A percentile compares a stretch with the other conserved stretches of the same genome.
These are phyloP conservation scores for Borovskyia barvae DNA, from an alignment of 208 protist species.

Conservation along the genomic window DNA sequence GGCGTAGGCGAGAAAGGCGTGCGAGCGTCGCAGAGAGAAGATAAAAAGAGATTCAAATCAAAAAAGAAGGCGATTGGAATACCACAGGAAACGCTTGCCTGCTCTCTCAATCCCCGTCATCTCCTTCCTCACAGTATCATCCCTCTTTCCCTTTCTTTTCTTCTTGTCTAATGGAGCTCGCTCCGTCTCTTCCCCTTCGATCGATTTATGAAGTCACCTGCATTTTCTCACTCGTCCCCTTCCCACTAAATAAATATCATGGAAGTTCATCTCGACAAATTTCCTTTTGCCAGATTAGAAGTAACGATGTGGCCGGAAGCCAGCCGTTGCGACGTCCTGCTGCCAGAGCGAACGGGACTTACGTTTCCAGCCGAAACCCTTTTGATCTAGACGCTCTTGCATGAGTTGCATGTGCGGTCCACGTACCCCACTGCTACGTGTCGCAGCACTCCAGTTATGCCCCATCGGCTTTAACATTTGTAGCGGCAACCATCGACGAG, in stretches of 20 bases:
- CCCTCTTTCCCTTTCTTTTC: background rate
- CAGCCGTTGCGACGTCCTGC: conserved; percentile 77
- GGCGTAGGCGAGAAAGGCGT: too few relatives aligned
- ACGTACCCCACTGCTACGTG: conserved; percentile 61
- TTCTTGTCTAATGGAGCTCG: too few relatives aligned
- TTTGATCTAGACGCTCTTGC: conserved; percentile 82
- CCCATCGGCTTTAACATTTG: conserved; percentile 85
- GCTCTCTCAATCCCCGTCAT: too few relatives aligned
- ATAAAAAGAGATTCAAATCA: too few relatives aligned
- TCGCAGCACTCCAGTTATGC: conserved; percentile 46
- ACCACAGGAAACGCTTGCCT: too few relatives aligned
- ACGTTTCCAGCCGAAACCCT: conserved; percentile 87
- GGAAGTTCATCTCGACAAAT: background rate
- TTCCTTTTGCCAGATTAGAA: conserved; percentile 35
- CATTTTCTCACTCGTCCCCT: too few relatives aligned
- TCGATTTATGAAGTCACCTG: too few relatives aligned
- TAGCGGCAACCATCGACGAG: conserved; percentile 38
- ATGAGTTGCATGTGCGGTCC: conserved; percentile 70
- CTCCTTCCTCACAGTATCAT: too few relatives aligned
- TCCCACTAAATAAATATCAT: too few relatives aligned
- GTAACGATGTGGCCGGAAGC: conserved; percentile 82
- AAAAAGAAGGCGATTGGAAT: too few relatives aligned
- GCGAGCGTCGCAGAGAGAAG: too few relatives aligned
- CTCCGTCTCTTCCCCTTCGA: too few relatives aligned
- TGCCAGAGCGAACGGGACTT: conserved; percentile 87